Evolutionary conservation across 352 stramenopile species (phyloP), one percentile per base, ranked within the genome.

Genomic region (Pythium diclinum): DNA sequence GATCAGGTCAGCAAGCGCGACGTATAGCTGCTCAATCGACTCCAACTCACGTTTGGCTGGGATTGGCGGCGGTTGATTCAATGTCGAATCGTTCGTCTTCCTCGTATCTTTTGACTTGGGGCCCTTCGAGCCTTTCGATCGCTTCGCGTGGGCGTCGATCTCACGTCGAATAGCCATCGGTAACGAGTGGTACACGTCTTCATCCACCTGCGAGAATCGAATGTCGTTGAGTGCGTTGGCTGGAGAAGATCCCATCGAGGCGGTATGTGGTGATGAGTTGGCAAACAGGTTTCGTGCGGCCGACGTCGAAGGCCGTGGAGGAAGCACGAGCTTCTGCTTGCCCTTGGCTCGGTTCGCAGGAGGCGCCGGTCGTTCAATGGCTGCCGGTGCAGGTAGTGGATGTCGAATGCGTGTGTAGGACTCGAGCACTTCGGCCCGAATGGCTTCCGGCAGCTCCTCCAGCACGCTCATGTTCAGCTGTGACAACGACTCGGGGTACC

Each of bases 131-230:
- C 56, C 54, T 47, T 68, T 70, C 3, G 69, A 65, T 25, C 77
- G 83, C 71, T 89, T 92, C 0, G 85, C 68, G 57, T 88, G 72
- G 25, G 72, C 70, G 58, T 89, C 75, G 36, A 95, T 86, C 42
- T 95, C 87, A 63, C 77, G 78, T 14, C 79, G 85, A 54, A 95
- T 82, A 0, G 62, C 33, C 9, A 89, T 76, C 5, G 87, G 87
- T 6, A 95, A 69, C 17, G 82, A 77, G 36, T 91, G 58, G 48
- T 92, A 92, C 7, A 95, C 83, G 44, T 90, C 77, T 5, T 76
- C 74, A 54, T 95, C 87, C 3, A 95, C 77, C 75, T 94, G 87
- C 4, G 87, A 95, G 61, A 92, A 74, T 11, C 68, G 74, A 55
- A 92, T 84, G 36, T 91, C 81, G 58, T 94, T 74, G 4, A 94